Conservation (phyloP, 78 protist species). For the Diacronema lutheri region DNA sequence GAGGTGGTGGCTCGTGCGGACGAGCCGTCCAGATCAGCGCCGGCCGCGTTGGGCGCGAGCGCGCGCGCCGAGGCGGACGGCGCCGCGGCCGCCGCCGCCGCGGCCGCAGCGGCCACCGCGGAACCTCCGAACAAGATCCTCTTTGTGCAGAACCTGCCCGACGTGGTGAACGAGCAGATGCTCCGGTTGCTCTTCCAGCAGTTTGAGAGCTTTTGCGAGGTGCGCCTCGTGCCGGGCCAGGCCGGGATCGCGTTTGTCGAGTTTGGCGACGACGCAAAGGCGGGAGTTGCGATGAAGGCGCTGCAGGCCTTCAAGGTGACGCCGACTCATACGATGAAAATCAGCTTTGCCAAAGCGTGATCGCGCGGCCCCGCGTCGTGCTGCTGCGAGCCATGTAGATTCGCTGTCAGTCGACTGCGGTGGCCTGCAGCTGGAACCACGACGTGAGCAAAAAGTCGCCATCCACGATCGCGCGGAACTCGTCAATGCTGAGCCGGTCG, state of each 20-base stretch:
- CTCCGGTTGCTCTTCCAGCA: conserved; percentile 72
- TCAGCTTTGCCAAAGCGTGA: conserved; percentile 7
- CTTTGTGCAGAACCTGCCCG: conserved; percentile 79
- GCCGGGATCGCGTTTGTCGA: conserved; percentile 86
- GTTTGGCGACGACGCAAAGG: conserved; percentile 61
- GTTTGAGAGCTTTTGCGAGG: conserved; percentile 81
- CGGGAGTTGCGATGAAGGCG: conserved; percentile 37
- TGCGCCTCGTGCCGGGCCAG: conserved; percentile 70
- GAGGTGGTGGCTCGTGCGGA: neutral
- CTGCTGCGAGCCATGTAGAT: no score
- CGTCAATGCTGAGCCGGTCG: no score
- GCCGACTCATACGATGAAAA: conserved; percentile 8
- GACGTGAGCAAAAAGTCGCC: no score
- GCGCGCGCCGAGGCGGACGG: neutral
- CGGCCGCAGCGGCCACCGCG: neutral
- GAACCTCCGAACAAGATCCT: conserved; percentile 66
- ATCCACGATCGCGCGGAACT: no score
- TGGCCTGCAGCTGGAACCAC: no score
- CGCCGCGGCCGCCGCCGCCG: neutral
- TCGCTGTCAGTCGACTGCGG: no score
- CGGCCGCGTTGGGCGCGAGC: neutral
- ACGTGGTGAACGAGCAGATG: conserved; percentile 56
- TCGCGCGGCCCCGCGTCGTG: no score
- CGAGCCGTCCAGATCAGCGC: no score
- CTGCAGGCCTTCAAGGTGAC: conserved; percentile 35